Conservation (phyloP, 495 filamentous ascomycete genomes). For the Tuber umbilicatum region DNA sequence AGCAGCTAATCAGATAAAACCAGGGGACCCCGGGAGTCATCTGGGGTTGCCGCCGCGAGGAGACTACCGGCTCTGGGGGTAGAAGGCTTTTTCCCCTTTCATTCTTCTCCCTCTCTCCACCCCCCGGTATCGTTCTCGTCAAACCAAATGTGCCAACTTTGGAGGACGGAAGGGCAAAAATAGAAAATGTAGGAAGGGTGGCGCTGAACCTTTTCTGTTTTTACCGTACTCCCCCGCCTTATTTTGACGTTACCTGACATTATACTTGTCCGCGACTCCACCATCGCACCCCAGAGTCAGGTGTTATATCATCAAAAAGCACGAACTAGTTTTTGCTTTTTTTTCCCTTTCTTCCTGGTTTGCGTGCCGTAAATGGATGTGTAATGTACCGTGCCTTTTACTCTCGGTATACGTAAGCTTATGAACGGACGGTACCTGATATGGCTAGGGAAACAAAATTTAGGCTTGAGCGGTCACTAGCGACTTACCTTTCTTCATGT, state of each 20-base stretch:
- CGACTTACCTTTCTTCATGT: not conserved
- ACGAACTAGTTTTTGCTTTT: not conserved
- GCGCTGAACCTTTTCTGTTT: not conserved
- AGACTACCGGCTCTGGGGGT: no score
- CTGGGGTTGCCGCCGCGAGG: no score
- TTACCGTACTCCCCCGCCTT: not conserved
- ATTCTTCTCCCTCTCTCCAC: no score
- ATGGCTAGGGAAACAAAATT: not conserved
- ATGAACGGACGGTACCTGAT: not conserved
- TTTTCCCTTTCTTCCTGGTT: not conserved
- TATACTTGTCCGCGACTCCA: not conserved
- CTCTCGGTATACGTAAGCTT: not conserved
- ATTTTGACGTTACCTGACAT: not conserved
- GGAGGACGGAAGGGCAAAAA: not conserved
- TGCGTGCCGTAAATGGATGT: not conserved
- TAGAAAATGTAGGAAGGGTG: not conserved
- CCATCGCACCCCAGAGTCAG: not conserved
- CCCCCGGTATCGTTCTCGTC: not conserved
- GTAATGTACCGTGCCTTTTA: not conserved
- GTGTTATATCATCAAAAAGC: not conserved
- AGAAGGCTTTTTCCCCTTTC: no score
- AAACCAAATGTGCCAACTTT: not conserved
- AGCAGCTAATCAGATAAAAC: no score
- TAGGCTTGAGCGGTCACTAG: not conserved
- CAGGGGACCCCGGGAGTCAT: no score